These are phyloP conservation scores for Globisporangium yorkense DNA, from an alignment of 352 stramenopile species.

Conservation along the genomic window DNA sequence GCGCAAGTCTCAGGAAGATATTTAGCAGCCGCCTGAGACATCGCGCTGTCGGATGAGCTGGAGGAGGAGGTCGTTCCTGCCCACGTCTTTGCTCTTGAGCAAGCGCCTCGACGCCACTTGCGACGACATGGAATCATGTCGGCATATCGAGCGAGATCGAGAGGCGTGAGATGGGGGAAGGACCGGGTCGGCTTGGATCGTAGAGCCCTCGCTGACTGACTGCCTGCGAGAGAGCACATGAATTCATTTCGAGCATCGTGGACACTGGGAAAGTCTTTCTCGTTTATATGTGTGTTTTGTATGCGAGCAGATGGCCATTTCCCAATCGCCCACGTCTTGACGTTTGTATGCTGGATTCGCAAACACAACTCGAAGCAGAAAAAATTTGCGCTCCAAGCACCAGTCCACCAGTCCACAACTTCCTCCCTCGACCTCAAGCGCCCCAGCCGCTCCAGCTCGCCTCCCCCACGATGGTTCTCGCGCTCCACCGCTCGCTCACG, in stretches of 20 bases:
- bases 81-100: no score
- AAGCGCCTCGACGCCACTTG: no score
- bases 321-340: not conserved
- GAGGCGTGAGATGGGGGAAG: no score
- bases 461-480: constrained; percentile 38
- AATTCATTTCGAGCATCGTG: no score
- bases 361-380: not conserved
- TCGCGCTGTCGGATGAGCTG: no score
- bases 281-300: no score
- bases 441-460: constrained; percentile 11
- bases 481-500: constrained; percentile 44
- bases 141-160: no score
- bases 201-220: not conserved
- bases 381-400: not conserved
- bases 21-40: constrained; percentile 44
- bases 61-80: no score
- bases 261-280: no score
- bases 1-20: constrained; percentile 91
- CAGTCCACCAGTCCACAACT: not conserved
- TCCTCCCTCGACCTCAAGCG: constrained; percentile 4
- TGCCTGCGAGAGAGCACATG: no score
- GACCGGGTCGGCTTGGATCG: not conserved
- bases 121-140: no score
- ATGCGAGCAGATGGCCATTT: no score
- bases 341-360: not conserved